These are phyloP conservation scores for Lecanicillium sp. DNA, from an alignment of 2,329 filamentous ascomycete species.

Conservation along the genomic window DNA sequence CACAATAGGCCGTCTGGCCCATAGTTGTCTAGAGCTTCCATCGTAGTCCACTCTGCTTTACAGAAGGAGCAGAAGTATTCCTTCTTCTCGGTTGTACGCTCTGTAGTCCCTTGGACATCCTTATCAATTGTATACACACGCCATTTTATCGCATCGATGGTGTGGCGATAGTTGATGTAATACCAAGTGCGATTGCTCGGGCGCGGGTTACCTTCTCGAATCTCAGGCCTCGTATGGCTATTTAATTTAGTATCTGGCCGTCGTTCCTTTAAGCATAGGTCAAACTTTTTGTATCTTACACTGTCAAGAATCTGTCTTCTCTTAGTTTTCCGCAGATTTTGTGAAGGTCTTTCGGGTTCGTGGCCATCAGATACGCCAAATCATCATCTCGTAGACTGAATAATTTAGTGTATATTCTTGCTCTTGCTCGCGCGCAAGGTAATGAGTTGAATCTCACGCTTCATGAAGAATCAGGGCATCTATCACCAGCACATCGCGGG, in stretches of 20 bases:
- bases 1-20: conserved; percentile 72
- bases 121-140: conserved; percentile 83
- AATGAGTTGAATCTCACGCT: conserved; percentile 45
- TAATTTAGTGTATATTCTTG: conserved; percentile 37
- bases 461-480: conserved; percentile 84
- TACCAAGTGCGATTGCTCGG: conserved; percentile 89
- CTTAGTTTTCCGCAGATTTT: conserved; percentile 79
- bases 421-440: not conserved
- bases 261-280: too few relatives aligned
- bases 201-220: conserved; percentile 73
- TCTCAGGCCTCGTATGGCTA: conserved; percentile 60
- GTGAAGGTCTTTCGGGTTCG: conserved; percentile 87
- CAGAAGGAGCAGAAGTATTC: conserved; percentile 83
- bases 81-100: conserved; percentile 78
- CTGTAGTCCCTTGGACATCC: conserved; percentile 76
- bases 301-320: conserved; percentile 78
- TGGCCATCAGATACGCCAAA: conserved; percentile 76
- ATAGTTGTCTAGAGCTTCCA: conserved; percentile 79
- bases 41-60: conserved; percentile 77
- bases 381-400: conserved; percentile 80
- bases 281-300: too few relatives aligned
- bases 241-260: conserved; percentile 34
- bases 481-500: conserved; percentile 75
- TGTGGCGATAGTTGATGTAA: conserved; percentile 90
- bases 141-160: conserved; percentile 95